phyloP scores from a whole-genome alignment of 805 yeast species.

The Priceomyces carsonii region DNA sequence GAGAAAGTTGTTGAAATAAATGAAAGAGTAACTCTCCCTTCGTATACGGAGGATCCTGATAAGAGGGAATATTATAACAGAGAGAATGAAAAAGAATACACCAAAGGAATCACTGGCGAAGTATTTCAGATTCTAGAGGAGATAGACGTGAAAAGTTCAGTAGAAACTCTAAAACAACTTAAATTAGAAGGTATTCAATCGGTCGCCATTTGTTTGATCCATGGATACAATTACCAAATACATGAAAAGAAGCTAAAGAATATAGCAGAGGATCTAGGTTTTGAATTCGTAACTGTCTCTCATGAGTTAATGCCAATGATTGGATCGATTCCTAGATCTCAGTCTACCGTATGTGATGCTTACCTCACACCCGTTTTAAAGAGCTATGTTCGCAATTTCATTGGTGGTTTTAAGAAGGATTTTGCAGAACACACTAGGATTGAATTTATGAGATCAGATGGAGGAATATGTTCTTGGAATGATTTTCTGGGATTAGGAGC shows the following conservation, averaged over 20 bases:
- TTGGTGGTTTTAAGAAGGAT: constrained; percentile 59
- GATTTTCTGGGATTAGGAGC: constrained; percentile 18
- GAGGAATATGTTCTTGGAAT: constrained; percentile 18
- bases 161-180: constrained; percentile 40
- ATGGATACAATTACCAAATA: constrained; percentile 69
- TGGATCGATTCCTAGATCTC: constrained; percentile 71
- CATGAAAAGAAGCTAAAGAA: constrained; percentile 51
- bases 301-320: constrained; percentile 76
- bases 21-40: constrained; percentile 22
- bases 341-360: constrained; percentile 82
- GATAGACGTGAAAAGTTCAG: constrained; percentile 49
- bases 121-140: constrained; percentile 54
- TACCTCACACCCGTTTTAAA: constrained; percentile 78
- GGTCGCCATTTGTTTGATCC: constrained; percentile 70
- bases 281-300: constrained; percentile 66
- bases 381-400: constrained; percentile 61
- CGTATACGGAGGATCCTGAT: constrained; percentile 17
- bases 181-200: constrained; percentile 63
- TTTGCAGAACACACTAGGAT: constrained; percentile 23
- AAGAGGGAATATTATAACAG: constrained; percentile 16
- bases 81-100: constrained; percentile 32
- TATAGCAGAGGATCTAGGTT: constrained; percentile 67
- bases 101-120: constrained; percentile 68
- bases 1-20: constrained; percentile 18
- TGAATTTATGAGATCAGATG: constrained; percentile 21